phyloP scores from a whole-genome alignment of 2,329 filamentous ascomycete genomes.

The Talaromyces amestolkiae region DNA sequence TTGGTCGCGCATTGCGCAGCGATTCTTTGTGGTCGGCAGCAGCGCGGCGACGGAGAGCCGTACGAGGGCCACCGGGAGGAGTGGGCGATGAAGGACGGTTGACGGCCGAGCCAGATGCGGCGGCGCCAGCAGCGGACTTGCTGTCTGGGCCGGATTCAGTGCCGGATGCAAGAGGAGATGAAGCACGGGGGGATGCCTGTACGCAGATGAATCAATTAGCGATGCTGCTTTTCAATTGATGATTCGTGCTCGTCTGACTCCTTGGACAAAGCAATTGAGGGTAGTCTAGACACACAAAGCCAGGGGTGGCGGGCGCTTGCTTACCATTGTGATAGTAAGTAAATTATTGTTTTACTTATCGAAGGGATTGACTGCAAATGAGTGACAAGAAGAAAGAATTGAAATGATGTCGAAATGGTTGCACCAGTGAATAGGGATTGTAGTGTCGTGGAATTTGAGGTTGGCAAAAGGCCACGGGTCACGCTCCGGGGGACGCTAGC shows the following conservation, averaged over 20 bases:
- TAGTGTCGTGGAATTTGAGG: conserved; percentile 10
- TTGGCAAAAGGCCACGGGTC: conserved; percentile 20
- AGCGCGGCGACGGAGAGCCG: conserved; percentile 89
- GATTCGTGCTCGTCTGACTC: neutral
- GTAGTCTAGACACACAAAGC: neutral
- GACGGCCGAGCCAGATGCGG: conserved; percentile 65
- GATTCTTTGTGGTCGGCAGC: conserved; percentile 98
- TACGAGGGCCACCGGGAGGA: conserved; percentile 89
- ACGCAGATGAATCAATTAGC: neutral
- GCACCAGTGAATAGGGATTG: neutral
- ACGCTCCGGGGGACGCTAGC: conserved; percentile 17
- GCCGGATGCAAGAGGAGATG: conserved; percentile 46
- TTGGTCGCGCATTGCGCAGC: conserved; percentile 87
- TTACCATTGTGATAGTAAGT: conserved; percentile 17
- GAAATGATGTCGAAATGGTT: neutral
- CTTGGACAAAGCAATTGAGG: neutral
- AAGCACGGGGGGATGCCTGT: conserved; percentile 41
- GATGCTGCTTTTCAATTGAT: neutral
- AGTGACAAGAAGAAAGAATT: conserved; percentile 13
- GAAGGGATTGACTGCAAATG: conserved; percentile 11
- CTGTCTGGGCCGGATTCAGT: conserved; percentile 47
- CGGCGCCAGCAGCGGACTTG: conserved; percentile 45
- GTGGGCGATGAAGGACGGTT: conserved; percentile 81
- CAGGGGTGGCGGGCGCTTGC: neutral
- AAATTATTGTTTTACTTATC: neutral